Evolutionary conservation across 331 rosid species (phyloP).

Genomic region (Dryas integrifolia): DNA sequence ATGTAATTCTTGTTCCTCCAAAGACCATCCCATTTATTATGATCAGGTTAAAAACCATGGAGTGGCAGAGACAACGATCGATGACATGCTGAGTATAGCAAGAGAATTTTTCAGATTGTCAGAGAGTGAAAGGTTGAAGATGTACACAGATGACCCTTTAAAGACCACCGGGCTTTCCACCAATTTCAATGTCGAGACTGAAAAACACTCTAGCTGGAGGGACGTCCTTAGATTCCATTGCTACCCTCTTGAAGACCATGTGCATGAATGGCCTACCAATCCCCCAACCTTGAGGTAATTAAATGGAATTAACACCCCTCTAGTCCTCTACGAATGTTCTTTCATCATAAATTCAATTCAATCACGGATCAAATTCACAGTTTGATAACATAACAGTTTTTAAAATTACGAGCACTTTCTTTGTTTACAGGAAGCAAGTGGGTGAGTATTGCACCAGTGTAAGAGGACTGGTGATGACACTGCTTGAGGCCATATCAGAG

Average conservation of each 20-base stretch:
- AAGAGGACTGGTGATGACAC: slow-evolving; percentile 34
- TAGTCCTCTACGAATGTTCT: neutral
- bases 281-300: slow-evolving; percentile 69
- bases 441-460: slow-evolving; percentile 47
- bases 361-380: too few relatives aligned
- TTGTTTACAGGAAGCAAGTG: slow-evolving; percentile 46
- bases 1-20: too few relatives aligned
- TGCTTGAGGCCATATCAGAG: slow-evolving; percentile 49
- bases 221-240: slow-evolving; percentile 76
- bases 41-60: slow-evolving; percentile 70
- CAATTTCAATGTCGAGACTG: slow-evolving; percentile 74
- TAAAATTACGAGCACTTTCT: too few relatives aligned
- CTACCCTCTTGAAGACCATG: slow-evolving; percentile 55
- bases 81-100: slow-evolving; percentile 39
- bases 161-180: slow-evolving; percentile 82
- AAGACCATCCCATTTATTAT: neutral
- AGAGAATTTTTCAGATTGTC: slow-evolving; percentile 62
- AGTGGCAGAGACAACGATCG: slow-evolving; percentile 41
- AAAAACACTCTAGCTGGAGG: slow-evolving; percentile 70
- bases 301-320: too few relatives aligned
- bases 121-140: slow-evolving; percentile 72
- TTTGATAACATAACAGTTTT: neutral
- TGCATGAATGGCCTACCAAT: slow-evolving; percentile 72
- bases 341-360: neutral
- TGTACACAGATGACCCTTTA: slow-evolving; percentile 63